These are phyloP conservation scores for Coelastrella sp. DNA, from an alignment of 139 green algal genomes.

Conservation along the genomic window DNA sequence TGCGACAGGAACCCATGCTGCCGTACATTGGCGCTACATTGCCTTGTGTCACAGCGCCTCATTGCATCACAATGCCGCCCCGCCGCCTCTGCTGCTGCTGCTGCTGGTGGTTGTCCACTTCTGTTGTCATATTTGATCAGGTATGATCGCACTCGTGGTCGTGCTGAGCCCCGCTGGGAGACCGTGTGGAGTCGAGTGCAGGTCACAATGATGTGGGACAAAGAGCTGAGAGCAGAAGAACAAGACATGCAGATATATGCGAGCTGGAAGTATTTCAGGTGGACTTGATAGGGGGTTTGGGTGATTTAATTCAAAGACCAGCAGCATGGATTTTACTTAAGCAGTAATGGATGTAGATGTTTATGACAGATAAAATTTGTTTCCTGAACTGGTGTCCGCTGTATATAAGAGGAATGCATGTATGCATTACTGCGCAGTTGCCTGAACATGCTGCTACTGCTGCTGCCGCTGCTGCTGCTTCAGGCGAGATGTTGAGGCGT, in stretches of 20 bases:
- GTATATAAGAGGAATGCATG: background rate
- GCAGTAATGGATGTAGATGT: background rate
- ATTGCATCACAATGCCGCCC: too few relatives aligned
- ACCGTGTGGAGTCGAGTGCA: slow-evolving; percentile 28
- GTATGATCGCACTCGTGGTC: background rate
- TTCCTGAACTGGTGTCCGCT: too few relatives aligned
- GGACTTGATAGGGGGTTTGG: background rate
- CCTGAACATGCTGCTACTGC: slow-evolving; percentile 12
- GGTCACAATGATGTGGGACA: slow-evolving; percentile 13
- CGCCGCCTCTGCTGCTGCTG: background rate
- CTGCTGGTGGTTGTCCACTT: background rate
- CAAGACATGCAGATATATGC: slow-evolving; percentile 37
- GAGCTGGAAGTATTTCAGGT: slow-evolving; percentile 44
- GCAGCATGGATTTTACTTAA: background rate
- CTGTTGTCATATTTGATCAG: background rate
- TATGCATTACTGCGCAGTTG: background rate
- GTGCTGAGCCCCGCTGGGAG: slow-evolving; percentile 31
- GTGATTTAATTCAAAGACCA: background rate
- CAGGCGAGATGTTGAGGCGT: slow-evolving; percentile 34
- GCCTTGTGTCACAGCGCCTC: too few relatives aligned
- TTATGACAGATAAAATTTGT: too few relatives aligned
- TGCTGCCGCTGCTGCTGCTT: slow-evolving; percentile 15
- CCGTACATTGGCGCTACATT: too few relatives aligned
- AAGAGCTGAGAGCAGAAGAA: slow-evolving; percentile 16
- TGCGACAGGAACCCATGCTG: too few relatives aligned